These are phyloP conservation scores for Rosa persica DNA, from an alignment of 306 rosid species.

Conservation along the genomic window DNA sequence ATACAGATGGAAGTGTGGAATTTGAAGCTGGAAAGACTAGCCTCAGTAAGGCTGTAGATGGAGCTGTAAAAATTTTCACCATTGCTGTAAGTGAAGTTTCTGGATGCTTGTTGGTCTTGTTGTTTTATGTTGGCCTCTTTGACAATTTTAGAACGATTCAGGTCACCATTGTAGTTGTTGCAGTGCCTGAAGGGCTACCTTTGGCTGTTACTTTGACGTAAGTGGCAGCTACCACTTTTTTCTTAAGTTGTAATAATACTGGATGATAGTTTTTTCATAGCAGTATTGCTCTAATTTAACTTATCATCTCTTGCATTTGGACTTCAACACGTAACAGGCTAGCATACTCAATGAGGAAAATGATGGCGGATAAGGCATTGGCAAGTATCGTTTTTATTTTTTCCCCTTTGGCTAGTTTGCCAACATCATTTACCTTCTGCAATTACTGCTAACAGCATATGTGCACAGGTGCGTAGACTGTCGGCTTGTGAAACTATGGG, in stretches of 20 bases:
- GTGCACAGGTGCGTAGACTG: constrained; percentile 81
- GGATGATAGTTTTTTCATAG: constrained; percentile 12
- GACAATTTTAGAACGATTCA: constrained; percentile 48
- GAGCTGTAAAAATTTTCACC: constrained; percentile 76
- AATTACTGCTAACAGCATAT: constrained; percentile 28
- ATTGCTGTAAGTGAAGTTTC: constrained; percentile 75
- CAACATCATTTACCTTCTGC: not conserved
- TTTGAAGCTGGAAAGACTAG: constrained; percentile 59
- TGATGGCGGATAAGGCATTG: constrained; percentile 99
- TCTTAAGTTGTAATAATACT: constrained; percentile 15
- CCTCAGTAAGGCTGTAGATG: constrained; percentile 51
- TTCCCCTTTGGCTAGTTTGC: not conserved
- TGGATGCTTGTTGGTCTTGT: constrained; percentile 15
- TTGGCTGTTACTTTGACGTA: constrained; percentile 98
- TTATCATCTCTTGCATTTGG: constrained; percentile 22
- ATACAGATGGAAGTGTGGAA: constrained; percentile 42
- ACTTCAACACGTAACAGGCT: constrained; percentile 45
- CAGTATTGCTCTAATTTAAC: constrained; percentile 18
- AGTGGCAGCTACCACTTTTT: constrained; percentile 31
- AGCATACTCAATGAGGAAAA: constrained; percentile 97
- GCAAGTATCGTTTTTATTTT: constrained; percentile 40
- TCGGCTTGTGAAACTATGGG: constrained; percentile 99
- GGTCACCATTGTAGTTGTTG: constrained; percentile 99
- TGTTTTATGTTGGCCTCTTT: not conserved
- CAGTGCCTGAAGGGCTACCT: constrained; percentile 98